Evolutionary conservation across 2,329 filamentous ascomycete genomes (phyloP).

Genomic region (Paracorniculantispora psalliotae): DNA sequence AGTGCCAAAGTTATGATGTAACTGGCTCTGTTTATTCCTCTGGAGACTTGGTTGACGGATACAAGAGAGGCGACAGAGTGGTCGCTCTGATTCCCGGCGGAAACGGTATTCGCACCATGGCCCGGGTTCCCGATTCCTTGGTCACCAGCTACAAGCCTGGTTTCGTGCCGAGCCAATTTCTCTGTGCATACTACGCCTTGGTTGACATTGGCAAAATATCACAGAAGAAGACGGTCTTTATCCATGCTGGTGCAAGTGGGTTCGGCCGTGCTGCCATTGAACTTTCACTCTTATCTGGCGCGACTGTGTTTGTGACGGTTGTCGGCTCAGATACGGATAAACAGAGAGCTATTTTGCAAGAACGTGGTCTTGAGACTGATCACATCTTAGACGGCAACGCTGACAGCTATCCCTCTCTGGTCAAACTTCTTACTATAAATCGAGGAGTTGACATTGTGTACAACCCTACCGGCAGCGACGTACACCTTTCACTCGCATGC

Average conservation of each 20-base stretch:
- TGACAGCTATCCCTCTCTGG: conserved; percentile 27
- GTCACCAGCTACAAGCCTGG: conserved; percentile 25
- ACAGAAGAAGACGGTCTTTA: conserved; percentile 31
- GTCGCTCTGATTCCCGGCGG: conserved; percentile 32
- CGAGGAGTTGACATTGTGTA: conserved; percentile 40
- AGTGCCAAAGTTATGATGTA: conserved; percentile 29
- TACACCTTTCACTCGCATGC: conserved; percentile 29
- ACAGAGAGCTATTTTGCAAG: conserved; percentile 34
- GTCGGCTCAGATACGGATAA: conserved; percentile 21
- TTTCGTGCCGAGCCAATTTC: conserved; percentile 33
- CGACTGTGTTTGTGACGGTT: conserved; percentile 39
- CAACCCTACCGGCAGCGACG: conserved; percentile 36
- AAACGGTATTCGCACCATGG: conserved; percentile 28
- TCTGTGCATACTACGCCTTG: conserved; percentile 41
- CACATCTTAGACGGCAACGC: conserved; percentile 35
- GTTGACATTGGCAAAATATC: conserved; percentile 25
- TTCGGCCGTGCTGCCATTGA: conserved; percentile 41
- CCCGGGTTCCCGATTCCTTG: conserved; percentile 31
- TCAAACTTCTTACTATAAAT: conserved; percentile 29
- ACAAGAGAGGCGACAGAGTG: conserved; percentile 38
- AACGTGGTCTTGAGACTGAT: conserved; percentile 28
- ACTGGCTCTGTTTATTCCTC: conserved; percentile 31
- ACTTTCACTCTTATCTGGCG: conserved; percentile 33
- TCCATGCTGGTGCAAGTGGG: conserved; percentile 40
- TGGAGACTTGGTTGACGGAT: conserved; percentile 27